A percentile compares a stretch with the other conserved stretches of the same genome.
phyloP scores from a whole-genome alignment of 176 grass and related monocot species.

The Avena atlantica region DNA sequence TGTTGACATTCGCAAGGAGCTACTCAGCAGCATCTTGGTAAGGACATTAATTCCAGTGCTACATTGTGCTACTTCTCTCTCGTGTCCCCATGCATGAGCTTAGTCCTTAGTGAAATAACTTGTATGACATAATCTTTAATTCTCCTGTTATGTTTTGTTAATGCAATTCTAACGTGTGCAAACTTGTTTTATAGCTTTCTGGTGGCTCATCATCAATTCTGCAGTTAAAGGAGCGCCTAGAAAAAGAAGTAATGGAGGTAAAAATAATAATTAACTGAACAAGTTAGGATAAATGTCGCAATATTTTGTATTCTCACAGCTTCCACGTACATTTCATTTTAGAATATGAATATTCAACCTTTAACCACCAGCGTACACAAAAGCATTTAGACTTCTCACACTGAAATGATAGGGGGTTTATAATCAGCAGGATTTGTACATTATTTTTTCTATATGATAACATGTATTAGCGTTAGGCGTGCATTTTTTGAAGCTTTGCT shows the following conservation, averaged over 20 bases:
- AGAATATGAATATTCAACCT: background rate
- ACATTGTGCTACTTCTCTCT: constrained; percentile 20
- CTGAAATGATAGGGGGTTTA: constrained; percentile 28
- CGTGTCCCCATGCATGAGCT: background rate
- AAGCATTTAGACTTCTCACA: constrained; percentile 12
- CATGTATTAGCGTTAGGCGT: background rate
- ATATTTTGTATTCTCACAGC: background rate
- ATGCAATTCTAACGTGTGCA: constrained; percentile 41
- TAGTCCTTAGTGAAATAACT: background rate
- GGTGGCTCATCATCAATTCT: constrained; percentile 95
- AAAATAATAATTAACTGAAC: background rate
- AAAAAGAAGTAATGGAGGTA: constrained; percentile 98
- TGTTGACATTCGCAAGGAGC: constrained; percentile 91
- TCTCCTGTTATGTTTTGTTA: constrained; percentile 1
- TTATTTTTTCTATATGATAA: background rate
- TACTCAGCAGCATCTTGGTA: constrained; percentile 98
- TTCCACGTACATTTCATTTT: background rate
- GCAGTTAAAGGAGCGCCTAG: constrained; percentile 96
- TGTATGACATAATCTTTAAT: background rate
- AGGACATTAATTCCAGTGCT: constrained; percentile 33
- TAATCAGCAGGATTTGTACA: constrained; percentile 10
- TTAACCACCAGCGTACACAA: background rate
- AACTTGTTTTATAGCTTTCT: constrained; percentile 74
- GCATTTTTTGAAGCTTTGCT: background rate
- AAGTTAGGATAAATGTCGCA: constrained; percentile 17